phyloP scores from a whole-genome alignment of 495 filamentous ascomycete species.

The Copromyces sp. region DNA sequence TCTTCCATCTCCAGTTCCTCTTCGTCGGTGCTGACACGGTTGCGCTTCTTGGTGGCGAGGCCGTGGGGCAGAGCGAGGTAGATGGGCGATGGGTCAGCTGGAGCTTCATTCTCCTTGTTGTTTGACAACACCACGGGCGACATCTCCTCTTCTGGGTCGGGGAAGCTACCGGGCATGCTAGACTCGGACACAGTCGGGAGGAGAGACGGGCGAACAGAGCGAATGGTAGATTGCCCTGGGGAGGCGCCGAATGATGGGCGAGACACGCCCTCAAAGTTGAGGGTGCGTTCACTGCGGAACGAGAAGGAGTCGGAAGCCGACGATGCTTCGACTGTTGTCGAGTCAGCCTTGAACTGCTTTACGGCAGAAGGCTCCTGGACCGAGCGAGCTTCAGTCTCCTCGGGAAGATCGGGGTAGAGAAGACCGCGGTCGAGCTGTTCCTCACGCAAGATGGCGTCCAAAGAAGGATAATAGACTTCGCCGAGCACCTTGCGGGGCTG shows the following conservation, averaged over 20 bases:
- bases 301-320: conserved; percentile 46
- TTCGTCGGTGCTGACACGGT: conserved; percentile 42
- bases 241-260: conserved; percentile 38
- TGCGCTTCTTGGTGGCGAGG: conserved; percentile 64
- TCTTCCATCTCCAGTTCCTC: conserved; percentile 35
- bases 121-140: not conserved
- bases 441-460: conserved; percentile 22
- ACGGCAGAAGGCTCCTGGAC: conserved; percentile 6
- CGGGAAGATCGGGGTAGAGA: conserved; percentile 34
- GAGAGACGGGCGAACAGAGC: conserved; percentile 45
- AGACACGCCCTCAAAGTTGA: conserved; percentile 31
- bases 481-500: conserved; percentile 15
- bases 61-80: conserved; percentile 48
- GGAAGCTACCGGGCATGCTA: conserved; percentile 43
- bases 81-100: conserved; percentile 7
- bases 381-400: conserved; percentile 10
- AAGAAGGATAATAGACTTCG: conserved; percentile 25
- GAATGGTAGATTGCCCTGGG: conserved; percentile 46
- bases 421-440: conserved; percentile 18
- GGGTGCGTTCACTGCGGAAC: conserved; percentile 49
- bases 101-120: conserved; percentile 42
- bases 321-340: conserved; percentile 10
- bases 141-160: conserved; percentile 5
- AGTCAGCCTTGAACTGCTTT: conserved; percentile 15
- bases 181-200: conserved; percentile 17